A percentile compares a stretch with the other conserved stretches of the same genome.
Evolutionary conservation across 2,329 filamentous ascomycete species (phyloP).

Genomic region (Arthroderma sp.): DNA sequence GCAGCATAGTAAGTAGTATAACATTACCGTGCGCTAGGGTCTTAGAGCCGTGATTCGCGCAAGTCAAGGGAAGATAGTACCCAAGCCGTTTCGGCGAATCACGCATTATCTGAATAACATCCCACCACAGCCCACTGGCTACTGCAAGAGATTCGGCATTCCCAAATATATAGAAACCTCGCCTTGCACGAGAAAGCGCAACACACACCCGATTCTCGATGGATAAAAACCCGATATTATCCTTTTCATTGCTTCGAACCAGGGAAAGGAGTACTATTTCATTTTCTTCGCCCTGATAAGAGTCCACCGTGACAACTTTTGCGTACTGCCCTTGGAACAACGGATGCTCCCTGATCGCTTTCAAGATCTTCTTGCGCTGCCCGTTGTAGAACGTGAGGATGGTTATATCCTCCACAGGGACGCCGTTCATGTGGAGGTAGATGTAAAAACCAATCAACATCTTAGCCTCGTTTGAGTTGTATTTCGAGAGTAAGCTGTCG

Average conservation of each 20-base stretch:
- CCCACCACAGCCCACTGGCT: slow-evolving; percentile 38
- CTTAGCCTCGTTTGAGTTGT: slow-evolving; percentile 57
- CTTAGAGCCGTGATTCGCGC: slow-evolving; percentile 43
- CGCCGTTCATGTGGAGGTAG: slow-evolving; percentile 58
- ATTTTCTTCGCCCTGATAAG: slow-evolving; percentile 85
- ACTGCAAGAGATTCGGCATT: slow-evolving; percentile 46
- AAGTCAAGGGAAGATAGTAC: slow-evolving; percentile 48
- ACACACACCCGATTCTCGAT: slow-evolving; percentile 52
- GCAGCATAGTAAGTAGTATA: background rate
- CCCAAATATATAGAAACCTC: slow-evolving; percentile 76
- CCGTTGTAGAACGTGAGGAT: slow-evolving; percentile 81
- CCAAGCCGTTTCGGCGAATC: slow-evolving; percentile 28
- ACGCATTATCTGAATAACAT: slow-evolving; percentile 34
- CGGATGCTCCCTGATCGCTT: slow-evolving; percentile 27
- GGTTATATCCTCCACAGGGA: slow-evolving; percentile 51
- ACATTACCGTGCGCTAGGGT: slow-evolving; percentile 36
- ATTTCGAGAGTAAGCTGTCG: slow-evolving; percentile 51
- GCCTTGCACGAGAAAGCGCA: slow-evolving; percentile 55
- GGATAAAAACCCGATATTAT: slow-evolving; percentile 58
- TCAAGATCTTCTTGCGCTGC: slow-evolving; percentile 54
- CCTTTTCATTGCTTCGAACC: slow-evolving; percentile 52
- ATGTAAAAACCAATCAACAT: slow-evolving; percentile 63
- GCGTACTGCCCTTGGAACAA: slow-evolving; percentile 33
- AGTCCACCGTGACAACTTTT: slow-evolving; percentile 70
- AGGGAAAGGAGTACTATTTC: slow-evolving; percentile 69